Conservation (phyloP, 805 yeast genomes). For the Cyberlindnera veronae region DNA sequence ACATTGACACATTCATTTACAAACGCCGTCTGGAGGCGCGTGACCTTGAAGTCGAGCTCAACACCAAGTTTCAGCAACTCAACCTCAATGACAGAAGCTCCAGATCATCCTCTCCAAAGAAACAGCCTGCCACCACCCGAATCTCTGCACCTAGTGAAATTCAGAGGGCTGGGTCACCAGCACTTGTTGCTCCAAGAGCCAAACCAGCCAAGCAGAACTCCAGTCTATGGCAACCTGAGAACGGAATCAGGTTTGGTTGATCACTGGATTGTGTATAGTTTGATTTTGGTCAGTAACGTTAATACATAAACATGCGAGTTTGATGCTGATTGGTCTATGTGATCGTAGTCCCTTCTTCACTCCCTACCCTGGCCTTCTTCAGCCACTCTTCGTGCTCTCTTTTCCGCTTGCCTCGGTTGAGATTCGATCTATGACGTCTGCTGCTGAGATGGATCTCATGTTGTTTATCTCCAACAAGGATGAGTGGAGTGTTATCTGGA, state of each 20-base stretch:
- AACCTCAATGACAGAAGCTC: slow-evolving; percentile 3
- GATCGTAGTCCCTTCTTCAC: not conserved
- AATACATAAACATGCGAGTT: not conserved
- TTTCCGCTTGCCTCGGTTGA: slow-evolving; percentile 46
- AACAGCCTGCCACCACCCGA: not conserved
- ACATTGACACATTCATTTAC: slow-evolving; percentile 50
- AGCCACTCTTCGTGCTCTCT: slow-evolving; percentile 48
- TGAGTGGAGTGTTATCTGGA: slow-evolving; percentile 47
- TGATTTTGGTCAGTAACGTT: not conserved
- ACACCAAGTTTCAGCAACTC: slow-evolving; percentile 31
- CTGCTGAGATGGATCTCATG: slow-evolving; percentile 69
- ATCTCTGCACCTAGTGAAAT: not conserved
- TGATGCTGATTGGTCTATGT: not conserved
- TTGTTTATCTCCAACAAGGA: slow-evolving; percentile 70
- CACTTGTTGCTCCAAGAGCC: slow-evolving; percentile 22
- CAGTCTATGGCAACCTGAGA: slow-evolving; percentile 27
- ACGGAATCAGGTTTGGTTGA: slow-evolving; percentile 25
- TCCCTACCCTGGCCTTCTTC: slow-evolving; percentile 15
- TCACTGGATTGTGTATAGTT: not conserved
- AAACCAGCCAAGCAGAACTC: slow-evolving; percentile 24
- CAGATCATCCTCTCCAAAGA: slow-evolving; percentile 4
- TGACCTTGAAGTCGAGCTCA: slow-evolving; percentile 40
- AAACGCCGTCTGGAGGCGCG: slow-evolving; percentile 51
- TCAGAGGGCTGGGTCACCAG: slow-evolving; percentile 16
- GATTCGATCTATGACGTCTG: slow-evolving; percentile 59